These are phyloP conservation scores for Heritiera fomes DNA, from an alignment of 345 rosid genomes.

Conservation along the genomic window DNA sequence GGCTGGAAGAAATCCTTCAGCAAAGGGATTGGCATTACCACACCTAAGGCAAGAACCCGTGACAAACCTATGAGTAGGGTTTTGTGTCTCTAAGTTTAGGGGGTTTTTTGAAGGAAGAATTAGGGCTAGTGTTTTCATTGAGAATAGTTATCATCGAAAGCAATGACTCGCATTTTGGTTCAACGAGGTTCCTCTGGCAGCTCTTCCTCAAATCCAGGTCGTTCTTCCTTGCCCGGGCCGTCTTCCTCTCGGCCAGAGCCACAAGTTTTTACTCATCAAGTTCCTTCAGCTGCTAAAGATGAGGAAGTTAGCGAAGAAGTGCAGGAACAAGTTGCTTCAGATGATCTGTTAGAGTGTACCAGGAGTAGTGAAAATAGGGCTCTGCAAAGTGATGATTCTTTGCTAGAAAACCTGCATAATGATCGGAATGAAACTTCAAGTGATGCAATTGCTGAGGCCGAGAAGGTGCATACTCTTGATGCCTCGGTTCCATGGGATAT, in stretches of 20 bases:
- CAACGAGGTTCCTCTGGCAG: conserved; percentile 78
- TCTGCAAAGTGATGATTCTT: conserved; percentile 48
- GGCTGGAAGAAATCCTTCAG: conserved; percentile 87
- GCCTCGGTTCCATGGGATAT: conserved; percentile 35
- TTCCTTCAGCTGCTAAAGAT: conserved; percentile 46
- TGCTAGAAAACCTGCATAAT: conserved; percentile 31
- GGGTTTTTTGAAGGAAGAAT: conserved; percentile 26
- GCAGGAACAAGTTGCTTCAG: conserved; percentile 50
- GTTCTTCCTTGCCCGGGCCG: conserved; percentile 56
- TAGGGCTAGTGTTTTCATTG: conserved; percentile 13
- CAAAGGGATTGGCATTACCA: conserved; percentile 74
- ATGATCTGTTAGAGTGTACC: conserved; percentile 47
- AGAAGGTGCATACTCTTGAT: conserved; percentile 39
- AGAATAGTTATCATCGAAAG: conserved; percentile 18
- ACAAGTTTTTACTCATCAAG: conserved; percentile 43
- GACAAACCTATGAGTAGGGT: conserved; percentile 59
- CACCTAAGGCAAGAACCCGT: conserved; percentile 87
- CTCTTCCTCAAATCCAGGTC: conserved; percentile 75
- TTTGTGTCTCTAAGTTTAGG: conserved; percentile 39
- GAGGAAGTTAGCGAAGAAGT: conserved; percentile 64
- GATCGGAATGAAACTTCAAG: conserved; percentile 35
- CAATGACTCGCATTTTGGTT: conserved; percentile 92
- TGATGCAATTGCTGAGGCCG: conserved; percentile 44
- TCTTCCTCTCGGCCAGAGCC: conserved; percentile 63
- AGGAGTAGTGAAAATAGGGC: conserved; percentile 47